Conservation (phyloP, 768 basidiomycete genomes). For the Leccinellum albellum region DNA sequence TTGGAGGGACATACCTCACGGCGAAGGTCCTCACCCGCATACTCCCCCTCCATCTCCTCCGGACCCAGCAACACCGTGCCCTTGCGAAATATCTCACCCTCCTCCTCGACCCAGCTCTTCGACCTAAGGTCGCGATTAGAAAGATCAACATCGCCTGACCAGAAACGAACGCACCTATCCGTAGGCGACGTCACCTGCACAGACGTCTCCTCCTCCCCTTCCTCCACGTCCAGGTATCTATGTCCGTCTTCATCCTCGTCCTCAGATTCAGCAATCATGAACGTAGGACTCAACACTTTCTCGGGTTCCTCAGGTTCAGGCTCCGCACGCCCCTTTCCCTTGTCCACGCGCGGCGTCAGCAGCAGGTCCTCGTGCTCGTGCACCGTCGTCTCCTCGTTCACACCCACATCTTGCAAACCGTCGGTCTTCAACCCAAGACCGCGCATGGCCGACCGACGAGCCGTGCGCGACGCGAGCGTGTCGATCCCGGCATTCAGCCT, state of each 20-base stretch:
- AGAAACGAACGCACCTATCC: slow-evolving; percentile 43
- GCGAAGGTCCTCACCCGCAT: slow-evolving; percentile 83
- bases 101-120: slow-evolving; percentile 84
- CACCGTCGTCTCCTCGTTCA: background rate
- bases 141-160: background rate
- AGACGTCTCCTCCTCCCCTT: slow-evolving; percentile 26
- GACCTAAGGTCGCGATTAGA: slow-evolving; percentile 42
- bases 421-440: background rate
- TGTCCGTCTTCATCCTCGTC: slow-evolving; percentile 45
- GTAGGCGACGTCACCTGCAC: slow-evolving; percentile 31
- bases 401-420: background rate
- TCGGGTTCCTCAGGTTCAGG: slow-evolving; percentile 66
- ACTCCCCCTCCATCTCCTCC: slow-evolving; percentile 88
- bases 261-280: slow-evolving; percentile 50
- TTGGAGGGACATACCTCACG: slow-evolving; percentile 53
- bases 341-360: slow-evolving; percentile 66
- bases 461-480: background rate
- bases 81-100: slow-evolving; percentile 95
- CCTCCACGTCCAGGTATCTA: slow-evolving; percentile 33
- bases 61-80: slow-evolving; percentile 75
- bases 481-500: background rate
- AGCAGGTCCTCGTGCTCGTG: slow-evolving; percentile 18
- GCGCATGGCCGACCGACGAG: background rate
- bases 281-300: slow-evolving; percentile 68
- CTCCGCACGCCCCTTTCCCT: slow-evolving; percentile 73